Evolutionary conservation across 805 yeast species (phyloP).

Genomic region (Ogataea philodendri): DNA sequence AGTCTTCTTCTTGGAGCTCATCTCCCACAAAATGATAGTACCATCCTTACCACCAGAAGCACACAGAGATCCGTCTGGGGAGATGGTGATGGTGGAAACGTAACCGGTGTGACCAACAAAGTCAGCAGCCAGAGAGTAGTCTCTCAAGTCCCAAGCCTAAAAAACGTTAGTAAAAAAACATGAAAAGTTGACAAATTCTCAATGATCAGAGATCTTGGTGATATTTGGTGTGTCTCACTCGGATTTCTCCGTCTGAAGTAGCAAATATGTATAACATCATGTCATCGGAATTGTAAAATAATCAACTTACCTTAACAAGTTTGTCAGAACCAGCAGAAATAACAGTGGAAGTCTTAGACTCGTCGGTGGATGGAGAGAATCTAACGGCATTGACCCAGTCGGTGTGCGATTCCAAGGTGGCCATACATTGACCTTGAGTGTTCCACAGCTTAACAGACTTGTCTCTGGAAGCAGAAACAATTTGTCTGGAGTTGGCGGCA

Average conservation of each 20-base stretch:
- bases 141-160: slow-evolving; percentile 91
- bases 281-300: slow-evolving; percentile 30
- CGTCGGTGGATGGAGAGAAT: slow-evolving; percentile 68
- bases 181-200: no score
- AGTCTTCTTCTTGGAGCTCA: slow-evolving; percentile 69
- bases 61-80: slow-evolving; percentile 99
- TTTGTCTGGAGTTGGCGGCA: slow-evolving; percentile 94
- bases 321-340: slow-evolving; percentile 99
- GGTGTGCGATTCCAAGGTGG: slow-evolving; percentile 90
- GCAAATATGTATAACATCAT: slow-evolving; percentile 94
- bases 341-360: slow-evolving; percentile 60
- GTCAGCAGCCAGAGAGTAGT: slow-evolving; percentile 80
- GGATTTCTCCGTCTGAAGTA: slow-evolving; percentile 89
- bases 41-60: slow-evolving; percentile 99
- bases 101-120: slow-evolving; percentile 99
- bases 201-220: slow-evolving; percentile 98
- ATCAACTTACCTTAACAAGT: slow-evolving; percentile 91
- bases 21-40: slow-evolving; percentile 97
- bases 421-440: slow-evolving; percentile 95
- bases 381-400: slow-evolving; percentile 99
- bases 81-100: slow-evolving; percentile 93
- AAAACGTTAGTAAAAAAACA: slow-evolving; percentile 26
- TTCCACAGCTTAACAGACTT: slow-evolving; percentile 99
- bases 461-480: slow-evolving; percentile 98
- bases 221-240: slow-evolving; percentile 91